Percentiles rank a stretch among this genome's conserved stretches.
Conservation (phyloP, 2,329 filamentous ascomycete genomes). For the Aspergillus jensenii region DNA sequence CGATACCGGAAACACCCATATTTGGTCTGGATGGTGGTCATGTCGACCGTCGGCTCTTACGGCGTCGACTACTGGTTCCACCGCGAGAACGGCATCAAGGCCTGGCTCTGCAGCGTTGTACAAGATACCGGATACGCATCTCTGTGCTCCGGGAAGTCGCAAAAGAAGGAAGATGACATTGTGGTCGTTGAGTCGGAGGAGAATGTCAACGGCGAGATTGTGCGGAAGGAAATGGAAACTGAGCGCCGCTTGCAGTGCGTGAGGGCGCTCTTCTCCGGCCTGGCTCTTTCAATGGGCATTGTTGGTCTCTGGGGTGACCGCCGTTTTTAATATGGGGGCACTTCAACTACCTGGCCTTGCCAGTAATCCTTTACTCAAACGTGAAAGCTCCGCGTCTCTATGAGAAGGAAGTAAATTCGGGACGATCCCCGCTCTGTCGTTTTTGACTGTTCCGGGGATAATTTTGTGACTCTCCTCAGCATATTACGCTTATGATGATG, state of each 20-base stretch:
- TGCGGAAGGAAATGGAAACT: conserved; percentile 44
- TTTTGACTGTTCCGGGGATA: background rate
- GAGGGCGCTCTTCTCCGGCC: conserved; percentile 40
- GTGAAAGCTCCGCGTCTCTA: background rate
- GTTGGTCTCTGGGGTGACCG: conserved; percentile 51
- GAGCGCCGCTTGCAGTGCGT: conserved; percentile 41
- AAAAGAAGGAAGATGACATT: conserved; percentile 38
- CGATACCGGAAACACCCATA: conserved; percentile 79
- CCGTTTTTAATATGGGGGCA: background rate
- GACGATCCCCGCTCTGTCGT: background rate
- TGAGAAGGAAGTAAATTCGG: background rate
- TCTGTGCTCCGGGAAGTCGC: conserved; percentile 7
- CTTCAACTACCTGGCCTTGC: background rate
- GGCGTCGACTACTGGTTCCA: conserved; percentile 72
- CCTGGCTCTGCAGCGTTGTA: conserved; percentile 31
- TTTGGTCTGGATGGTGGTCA: conserved; percentile 77
- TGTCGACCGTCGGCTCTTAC: conserved; percentile 48
- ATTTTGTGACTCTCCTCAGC: background rate
- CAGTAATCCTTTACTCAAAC: background rate
- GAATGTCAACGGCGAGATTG: conserved; percentile 47
- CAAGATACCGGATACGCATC: conserved; percentile 45
- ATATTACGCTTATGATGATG: background rate
- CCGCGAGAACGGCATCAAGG: conserved; percentile 55
- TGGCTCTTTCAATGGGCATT: conserved; percentile 47
- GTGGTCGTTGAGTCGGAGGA: conserved; percentile 40